Evolutionary conservation across 176 grass and related monocot genomes (phyloP).

Genomic region (Triticum dicoccoides): DNA sequence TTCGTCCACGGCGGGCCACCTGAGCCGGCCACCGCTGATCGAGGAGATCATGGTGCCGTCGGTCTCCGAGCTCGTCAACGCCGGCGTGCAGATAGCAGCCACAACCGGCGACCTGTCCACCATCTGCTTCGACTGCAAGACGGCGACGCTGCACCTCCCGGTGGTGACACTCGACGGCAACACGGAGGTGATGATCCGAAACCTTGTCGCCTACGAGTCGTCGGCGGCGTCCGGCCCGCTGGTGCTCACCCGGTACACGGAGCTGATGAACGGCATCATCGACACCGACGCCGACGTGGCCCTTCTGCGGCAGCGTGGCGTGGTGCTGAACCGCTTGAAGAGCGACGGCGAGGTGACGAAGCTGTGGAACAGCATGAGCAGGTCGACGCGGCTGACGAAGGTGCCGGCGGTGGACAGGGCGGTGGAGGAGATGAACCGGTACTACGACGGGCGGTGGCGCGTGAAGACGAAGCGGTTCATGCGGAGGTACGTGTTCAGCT

Average conservation of each 20-base stretch:
- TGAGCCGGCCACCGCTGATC: conserved; percentile 57
- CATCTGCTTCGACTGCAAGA: conserved; percentile 58
- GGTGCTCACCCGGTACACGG: conserved; percentile 69
- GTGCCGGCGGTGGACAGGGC: conserved; percentile 58
- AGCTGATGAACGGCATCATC: conserved; percentile 94
- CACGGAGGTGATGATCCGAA: conserved; percentile 67
- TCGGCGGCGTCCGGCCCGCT: conserved; percentile 55
- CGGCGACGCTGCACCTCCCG: conserved; percentile 61
- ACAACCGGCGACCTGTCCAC: conserved; percentile 54
- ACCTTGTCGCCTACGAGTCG: conserved; percentile 83
- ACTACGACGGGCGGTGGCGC: conserved; percentile 63
- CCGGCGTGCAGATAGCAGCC: conserved; percentile 56
- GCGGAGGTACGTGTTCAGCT: conserved; percentile 81
- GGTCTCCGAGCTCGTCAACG: conserved; percentile 49
- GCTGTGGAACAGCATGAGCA: conserved; percentile 78
- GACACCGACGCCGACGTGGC: conserved; percentile 73
- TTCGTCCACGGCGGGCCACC: background rate
- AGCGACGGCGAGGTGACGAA: conserved; percentile 62
- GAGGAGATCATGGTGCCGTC: conserved; percentile 97
- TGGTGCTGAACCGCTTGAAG: conserved; percentile 85
- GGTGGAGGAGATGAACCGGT: conserved; percentile 71
- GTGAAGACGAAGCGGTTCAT: conserved; percentile 76
- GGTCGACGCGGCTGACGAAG: conserved; percentile 66
- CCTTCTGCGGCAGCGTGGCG: conserved; percentile 49
- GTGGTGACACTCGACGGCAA: conserved; percentile 58